Percentiles rank a stretch among this genome's conserved stretches.
phyloP scores from a whole-genome alignment of 2,329 filamentous ascomycete genomes.

The Pseudonectria foliicola region DNA sequence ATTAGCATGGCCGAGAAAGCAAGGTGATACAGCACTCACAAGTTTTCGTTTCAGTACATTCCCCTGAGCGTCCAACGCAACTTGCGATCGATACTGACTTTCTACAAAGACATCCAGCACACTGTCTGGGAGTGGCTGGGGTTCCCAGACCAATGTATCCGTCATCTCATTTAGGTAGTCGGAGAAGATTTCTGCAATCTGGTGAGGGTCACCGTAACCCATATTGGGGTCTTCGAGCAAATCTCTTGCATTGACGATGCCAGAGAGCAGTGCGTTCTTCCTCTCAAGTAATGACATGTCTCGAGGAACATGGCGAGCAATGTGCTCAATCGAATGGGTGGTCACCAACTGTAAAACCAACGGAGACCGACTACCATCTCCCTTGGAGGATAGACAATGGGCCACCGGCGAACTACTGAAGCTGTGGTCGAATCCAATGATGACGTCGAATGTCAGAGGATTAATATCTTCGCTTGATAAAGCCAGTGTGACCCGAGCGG shows the following conservation, averaged over 20 bases:
- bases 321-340: slow-evolving; percentile 48
- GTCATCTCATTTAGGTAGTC: slow-evolving; percentile 34
- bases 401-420: slow-evolving; percentile 33
- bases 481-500: slow-evolving; percentile 36
- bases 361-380: slow-evolving; percentile 25
- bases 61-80: slow-evolving; percentile 13
- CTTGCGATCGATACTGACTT: slow-evolving; percentile 31
- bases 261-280: slow-evolving; percentile 37
- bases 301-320: slow-evolving; percentile 38
- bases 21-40: slow-evolving; percentile 28
- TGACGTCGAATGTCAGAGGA: slow-evolving; percentile 37
- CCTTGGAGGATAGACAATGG: slow-evolving; percentile 12
- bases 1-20: slow-evolving; percentile 3
- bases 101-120: slow-evolving; percentile 41
- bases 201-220: slow-evolving; percentile 35
- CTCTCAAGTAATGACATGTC: slow-evolving; percentile 34
- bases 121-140: slow-evolving; percentile 38
- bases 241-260: slow-evolving; percentile 28
- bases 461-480: slow-evolving; percentile 33
- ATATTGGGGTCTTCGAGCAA: slow-evolving; percentile 35
- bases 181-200: slow-evolving; percentile 41
- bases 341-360: slow-evolving; percentile 43
- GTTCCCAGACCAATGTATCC: slow-evolving; percentile 37
- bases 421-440: slow-evolving; percentile 48
- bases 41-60: slow-evolving; percentile 40